Evolutionary conservation across 2,329 filamentous ascomycete species (phyloP), one percentile per base, ranked within the genome.

Genomic region (Ustulina deusta): DNA sequence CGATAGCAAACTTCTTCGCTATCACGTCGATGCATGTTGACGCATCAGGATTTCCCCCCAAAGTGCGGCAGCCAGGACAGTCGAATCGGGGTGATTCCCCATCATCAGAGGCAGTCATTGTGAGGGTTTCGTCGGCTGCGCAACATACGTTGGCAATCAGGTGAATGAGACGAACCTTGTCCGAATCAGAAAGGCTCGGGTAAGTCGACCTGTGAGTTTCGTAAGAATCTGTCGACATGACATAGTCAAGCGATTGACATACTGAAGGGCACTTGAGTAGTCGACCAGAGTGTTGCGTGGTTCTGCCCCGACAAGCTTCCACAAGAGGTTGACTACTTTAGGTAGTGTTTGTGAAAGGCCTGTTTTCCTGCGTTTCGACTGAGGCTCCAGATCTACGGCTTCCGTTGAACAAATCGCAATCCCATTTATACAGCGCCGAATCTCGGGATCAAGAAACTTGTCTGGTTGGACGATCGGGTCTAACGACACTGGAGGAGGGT

Each of bases 71-170:
- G 60, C 72, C 62, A 15, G 63, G 63, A 62, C 78, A 80, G 7
- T 68, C 60, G 15, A 75, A 63, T 11, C 44, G 62, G 1, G 57
- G 54, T 3, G 40, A 20, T 9, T 57, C 63, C 17, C 64, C 59
- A 11, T 62, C 56, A 17, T 61, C 63, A 10, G 57, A 54, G 4
- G 44, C 40, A n/a, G 63, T 59, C 20, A 74, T 65, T 11, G 38
- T 71, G 54, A 90, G 76, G 6, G 81, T 83, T 36, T 81, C 80
- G 63, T 86, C 84, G 15, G 82, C 80, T 17, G 85, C 85, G 75
- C 90, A 92, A 20, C 86, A 81, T 55, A 89, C 76, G 56, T 83
- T 83, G 2, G 89, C 87, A 15, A 93, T 75, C 11, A 85, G 76
- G 42, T 87, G 80, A 46, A 92, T 79, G 9, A 84, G 78, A 38